Evolutionary conservation across 139 green algal species (phyloP), one percentile per base, ranked within the genome.

Genomic region (Trebouxia sp.): DNA sequence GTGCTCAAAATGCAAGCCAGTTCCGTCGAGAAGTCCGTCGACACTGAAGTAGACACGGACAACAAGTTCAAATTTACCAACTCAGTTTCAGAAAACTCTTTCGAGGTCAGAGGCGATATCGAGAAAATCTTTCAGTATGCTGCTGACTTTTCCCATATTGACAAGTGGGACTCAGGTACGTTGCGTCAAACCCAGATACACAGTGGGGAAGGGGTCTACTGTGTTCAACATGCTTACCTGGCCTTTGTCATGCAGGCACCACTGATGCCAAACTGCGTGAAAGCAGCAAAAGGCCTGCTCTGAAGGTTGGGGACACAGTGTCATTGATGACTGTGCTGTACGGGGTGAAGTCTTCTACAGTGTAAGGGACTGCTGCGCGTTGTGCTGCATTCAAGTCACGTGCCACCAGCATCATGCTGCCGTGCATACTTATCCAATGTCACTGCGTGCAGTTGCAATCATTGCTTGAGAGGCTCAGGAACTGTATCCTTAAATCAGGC

Each of bases 61-160:
- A 41, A 72, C 28, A 6, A 45, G 4, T 72, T 45, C 62, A 72
- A 8, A 22, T 14, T 77, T 6, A 6, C 17, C n/a, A 15, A 77
- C 69, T 56, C 69, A 56, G 7, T 77, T 5, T 51, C 69, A 9
- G n/a, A 41, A 38, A 77, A 77, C n/a, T 56, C 41, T 26, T 77
- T 77, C 22, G 69, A 56, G 42, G 69, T 77, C 1, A 56, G 39
- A 24, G 69, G 69, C 35, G 69, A 77, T 41, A 55, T 77, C 14
- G n/a, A 56, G 38, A 77, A 77, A 26, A 37, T 77, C 5, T 77
- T 77, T 35, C 26, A 51, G n/a, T 77, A 77, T 22, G 69, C 41
- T 56, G 69, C 69, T 26, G 69, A 77, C 42, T 77, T 77, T 22
- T 77, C 69, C 9, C 69, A 77, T 30, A 77, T 77, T 12, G 28